Evolutionary conservation across 1,284 basidiomycete genomes (phyloP), one percentile per base, ranked within the genome.

Genomic region (Pyrrhoderma noxium): DNA sequence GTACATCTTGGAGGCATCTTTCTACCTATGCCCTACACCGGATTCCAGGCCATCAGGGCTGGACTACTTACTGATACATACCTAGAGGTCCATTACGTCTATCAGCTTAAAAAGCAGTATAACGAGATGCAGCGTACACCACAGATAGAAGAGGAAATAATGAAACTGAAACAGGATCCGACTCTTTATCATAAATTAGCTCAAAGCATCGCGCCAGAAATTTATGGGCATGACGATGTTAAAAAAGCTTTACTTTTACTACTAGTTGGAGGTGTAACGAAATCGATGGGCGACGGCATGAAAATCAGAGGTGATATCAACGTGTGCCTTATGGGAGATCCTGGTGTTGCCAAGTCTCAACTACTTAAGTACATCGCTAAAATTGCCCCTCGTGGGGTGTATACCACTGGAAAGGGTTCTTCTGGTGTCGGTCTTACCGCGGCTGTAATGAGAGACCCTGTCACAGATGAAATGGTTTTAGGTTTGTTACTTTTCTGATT

Each of bases 301-400:
- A 97, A 92, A 71, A 99, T 99, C 61, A 80, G 96, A 64, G 96
- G 96, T 22, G 96, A 99, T 67, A 77, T 99, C 69, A 99, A 99
- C 62, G 76, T 99, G 21, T 99, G 96, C 68, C 70, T 99, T 45
- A 99, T 99, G 96, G 96, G 96, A 61, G 96, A 99, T 69, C 96
- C 96, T 46, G 96, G 96, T 85, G 95, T 99, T 56, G 96, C 96
- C 60, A 99, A 99, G 70, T 97, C 93, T 23, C 96, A 99, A 67
- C 66, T 99, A 51, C 77, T 99, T 57, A 99, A 99, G 71, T 99
- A 98, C 64, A 99, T 99, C 61, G 91, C 93, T 48, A 99, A 99
- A 67, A 88, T 99, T 55, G 96, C 96, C 1, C 96, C 96, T 11
- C 79, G 96, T 57, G 96, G 96, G 9, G 87, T 99, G 25, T 99